Base-by-base conservation (phyloP, 306 rosid genomes). In the Lagenaria siceraria region DNA sequence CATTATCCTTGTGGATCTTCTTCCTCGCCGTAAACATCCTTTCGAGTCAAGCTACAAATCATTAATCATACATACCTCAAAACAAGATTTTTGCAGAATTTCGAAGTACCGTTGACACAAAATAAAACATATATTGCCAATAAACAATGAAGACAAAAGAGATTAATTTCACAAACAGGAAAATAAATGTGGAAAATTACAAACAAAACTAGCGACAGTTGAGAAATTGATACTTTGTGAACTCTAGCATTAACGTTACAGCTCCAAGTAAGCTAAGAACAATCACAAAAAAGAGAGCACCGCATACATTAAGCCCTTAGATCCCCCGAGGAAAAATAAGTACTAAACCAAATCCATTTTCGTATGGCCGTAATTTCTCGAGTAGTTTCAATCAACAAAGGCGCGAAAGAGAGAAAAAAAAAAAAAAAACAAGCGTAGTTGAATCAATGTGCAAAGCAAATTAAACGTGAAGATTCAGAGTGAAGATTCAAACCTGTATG, bases 1-100 rank as follows among this genome's bases (percentile, higher is more conserved):
- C 84, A 74, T 88, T 86, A 29, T 86, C 92, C 33, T 88, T 88
- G 63, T 78, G 86, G 85, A 76, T 76, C 70, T 76, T 76, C 79
- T 76, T 76, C 56, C 70, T 76, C 10, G 70, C 77, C 61, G 77
- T 51, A 25, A 51, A 73, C 77, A 73, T 73, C 62, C 35, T 71
- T 33, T 15, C 76, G 27, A 71, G 7, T 71, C 24, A 27, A 52
- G 29, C 77, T 73, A 51, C 22, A 73, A 10, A 19, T 33, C 62
- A 73, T 73, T 10, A 73, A 72, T 13, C 17, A 48, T 3, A 14
- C 21, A 7, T 3, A 48, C 8, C 24, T 48, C 17, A 8, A 24
- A 25, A 25, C 75, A 13, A 42, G 6, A 11, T 22, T 69, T 14
- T 2, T 33, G 33, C 31, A 5, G 2, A 64, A 64, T 8, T 33